These are phyloP conservation scores for Trematosphaeria pertusa DNA, from an alignment of 2,329 filamentous ascomycete genomes.

Conservation along the genomic window DNA sequence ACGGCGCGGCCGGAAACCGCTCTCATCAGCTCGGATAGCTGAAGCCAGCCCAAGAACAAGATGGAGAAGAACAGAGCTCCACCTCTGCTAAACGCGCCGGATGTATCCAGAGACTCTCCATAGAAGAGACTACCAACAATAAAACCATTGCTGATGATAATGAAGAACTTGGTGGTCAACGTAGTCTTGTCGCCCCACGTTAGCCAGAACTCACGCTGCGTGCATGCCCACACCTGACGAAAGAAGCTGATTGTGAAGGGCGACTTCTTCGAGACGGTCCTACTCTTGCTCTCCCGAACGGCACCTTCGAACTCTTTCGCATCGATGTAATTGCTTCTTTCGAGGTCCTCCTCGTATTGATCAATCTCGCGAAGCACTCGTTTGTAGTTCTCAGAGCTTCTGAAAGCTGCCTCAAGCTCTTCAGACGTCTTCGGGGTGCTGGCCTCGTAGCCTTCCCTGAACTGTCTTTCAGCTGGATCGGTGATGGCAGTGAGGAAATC, in stretches of 20 bases:
- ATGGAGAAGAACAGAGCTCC: slow-evolving; percentile 72
- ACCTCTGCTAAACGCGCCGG: slow-evolving; percentile 68
- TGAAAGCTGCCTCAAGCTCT: slow-evolving; percentile 73
- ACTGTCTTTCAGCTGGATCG: slow-evolving; percentile 73
- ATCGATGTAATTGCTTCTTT: slow-evolving; percentile 64
- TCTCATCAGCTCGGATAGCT: slow-evolving; percentile 79
- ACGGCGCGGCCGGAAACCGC: slow-evolving; percentile 75
- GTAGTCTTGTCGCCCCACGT: slow-evolving; percentile 77
- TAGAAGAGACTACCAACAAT: slow-evolving; percentile 84
- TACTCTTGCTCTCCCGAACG: slow-evolving; percentile 71
- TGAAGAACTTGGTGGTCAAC: slow-evolving; percentile 76
- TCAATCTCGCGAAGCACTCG: slow-evolving; percentile 67
- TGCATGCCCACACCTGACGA: slow-evolving; percentile 73
- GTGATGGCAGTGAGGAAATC: slow-evolving; percentile 81
- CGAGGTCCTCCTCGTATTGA: slow-evolving; percentile 64
- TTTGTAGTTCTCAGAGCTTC: slow-evolving; percentile 66
- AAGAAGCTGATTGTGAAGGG: slow-evolving; percentile 79
- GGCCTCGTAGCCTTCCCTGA: slow-evolving; percentile 64
- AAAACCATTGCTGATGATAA: slow-evolving; percentile 75
- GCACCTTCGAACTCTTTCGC: slow-evolving; percentile 70
- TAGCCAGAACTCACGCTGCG: slow-evolving; percentile 79
- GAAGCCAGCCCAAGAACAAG: slow-evolving; percentile 72
- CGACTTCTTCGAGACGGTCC: slow-evolving; percentile 70
- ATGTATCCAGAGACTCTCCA: slow-evolving; percentile 65
- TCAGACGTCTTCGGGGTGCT: slow-evolving; percentile 72